Evolutionary conservation across 2,329 filamentous ascomycete genomes (phyloP).

Genomic region (Nemania bipapillata): DNA sequence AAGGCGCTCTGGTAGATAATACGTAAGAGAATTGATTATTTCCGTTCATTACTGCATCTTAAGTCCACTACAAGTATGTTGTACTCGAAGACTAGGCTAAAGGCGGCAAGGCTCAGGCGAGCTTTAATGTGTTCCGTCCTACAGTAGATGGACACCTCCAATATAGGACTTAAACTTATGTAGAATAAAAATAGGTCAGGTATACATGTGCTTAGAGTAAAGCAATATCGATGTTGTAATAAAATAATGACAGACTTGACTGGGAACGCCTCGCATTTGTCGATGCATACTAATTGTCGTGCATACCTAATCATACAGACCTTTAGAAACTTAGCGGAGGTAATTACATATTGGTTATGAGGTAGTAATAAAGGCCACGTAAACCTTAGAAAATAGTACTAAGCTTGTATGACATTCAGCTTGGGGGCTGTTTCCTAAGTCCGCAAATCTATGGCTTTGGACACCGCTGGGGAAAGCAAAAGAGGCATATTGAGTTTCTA

Average conservation of each 20-base stretch:
- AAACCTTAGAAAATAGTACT: slow-evolving; percentile 16
- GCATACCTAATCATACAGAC: no score
- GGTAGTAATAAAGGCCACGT: slow-evolving; percentile 33
- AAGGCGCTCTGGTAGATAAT: no score
- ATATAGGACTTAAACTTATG: no score
- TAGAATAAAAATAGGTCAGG: no score
- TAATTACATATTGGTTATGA: background rate
- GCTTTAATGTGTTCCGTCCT: no score
- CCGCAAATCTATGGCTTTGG: background rate
- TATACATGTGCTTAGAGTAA: background rate
- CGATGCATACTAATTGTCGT: slow-evolving; percentile 15
- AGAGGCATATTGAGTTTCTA: background rate
- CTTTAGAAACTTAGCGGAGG: no score
- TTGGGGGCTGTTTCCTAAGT: background rate
- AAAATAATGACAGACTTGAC: slow-evolving; percentile 4
- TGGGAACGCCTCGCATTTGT: slow-evolving; percentile 4
- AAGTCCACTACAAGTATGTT: no score
- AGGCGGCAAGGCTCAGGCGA: no score
- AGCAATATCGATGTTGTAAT: background rate
- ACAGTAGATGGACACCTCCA: no score
- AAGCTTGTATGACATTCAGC: background rate
- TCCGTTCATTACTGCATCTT: no score
- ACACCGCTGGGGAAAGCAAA: background rate
- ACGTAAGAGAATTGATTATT: no score
- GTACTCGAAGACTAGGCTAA: no score